Conservation (phyloP, 1,284 basidiomycete species). For the Quambalaria eucalypti region DNA sequence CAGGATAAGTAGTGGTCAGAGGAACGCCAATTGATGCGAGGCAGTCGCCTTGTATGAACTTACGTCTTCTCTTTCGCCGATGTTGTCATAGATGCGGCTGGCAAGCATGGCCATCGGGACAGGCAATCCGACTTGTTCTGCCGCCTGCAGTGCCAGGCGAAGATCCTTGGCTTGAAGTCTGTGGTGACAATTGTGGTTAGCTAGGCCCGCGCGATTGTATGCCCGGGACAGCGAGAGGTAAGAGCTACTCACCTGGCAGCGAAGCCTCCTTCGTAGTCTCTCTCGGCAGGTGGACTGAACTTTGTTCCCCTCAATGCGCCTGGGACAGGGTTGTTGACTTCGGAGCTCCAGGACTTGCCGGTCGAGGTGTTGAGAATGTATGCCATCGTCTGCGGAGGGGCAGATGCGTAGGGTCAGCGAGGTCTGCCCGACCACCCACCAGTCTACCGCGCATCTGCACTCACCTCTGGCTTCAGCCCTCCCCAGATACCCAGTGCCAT, state of each 20-base stretch:
- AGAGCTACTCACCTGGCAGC: constrained; percentile 20
- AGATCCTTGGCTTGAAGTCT: constrained; percentile 27
- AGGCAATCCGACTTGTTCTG: constrained; percentile 26
- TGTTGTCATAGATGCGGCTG: constrained; percentile 24
- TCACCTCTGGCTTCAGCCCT: constrained; percentile 16
- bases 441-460: not conserved
- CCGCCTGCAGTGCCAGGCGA: constrained; percentile 32
- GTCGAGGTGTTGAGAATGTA: constrained; percentile 40
- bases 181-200: no score
- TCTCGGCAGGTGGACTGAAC: constrained; percentile 69
- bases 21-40: not conserved
- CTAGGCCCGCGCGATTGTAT: not conserved
- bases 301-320: constrained; percentile 55
- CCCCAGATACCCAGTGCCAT: constrained; percentile 37
- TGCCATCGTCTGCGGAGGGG: constrained; percentile 27
- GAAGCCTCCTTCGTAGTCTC: constrained; percentile 60
- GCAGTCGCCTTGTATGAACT: constrained; percentile 4
- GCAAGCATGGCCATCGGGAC: constrained; percentile 28
- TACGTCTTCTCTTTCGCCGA: constrained; percentile 29
- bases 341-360: constrained; percentile 65
- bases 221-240: not conserved
- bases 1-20: not conserved
- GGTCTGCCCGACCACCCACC: not conserved
- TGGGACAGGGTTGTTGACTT: constrained; percentile 78
- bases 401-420: not conserved